A percentile compares a stretch with the other conserved stretches of the same genome.
phyloP scores from a whole-genome alignment of 495 filamentous ascomycete species.

The Xylaria grammica region DNA sequence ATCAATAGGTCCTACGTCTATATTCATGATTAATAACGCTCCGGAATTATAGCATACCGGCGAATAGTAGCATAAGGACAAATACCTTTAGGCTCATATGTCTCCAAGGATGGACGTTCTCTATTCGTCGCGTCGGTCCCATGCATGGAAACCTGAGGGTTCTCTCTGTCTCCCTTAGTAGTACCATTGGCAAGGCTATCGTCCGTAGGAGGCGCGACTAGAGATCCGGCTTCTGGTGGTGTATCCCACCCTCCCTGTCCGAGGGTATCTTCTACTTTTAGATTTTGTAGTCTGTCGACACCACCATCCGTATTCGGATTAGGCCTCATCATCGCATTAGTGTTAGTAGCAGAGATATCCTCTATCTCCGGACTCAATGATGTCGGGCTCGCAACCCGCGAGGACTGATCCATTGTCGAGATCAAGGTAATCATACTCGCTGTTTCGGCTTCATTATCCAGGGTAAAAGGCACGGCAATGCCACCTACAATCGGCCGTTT shows the following conservation, averaged over 20 bases:
- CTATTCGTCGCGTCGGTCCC: no score
- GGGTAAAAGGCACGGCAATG: slow-evolving; percentile 57
- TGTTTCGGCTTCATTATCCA: slow-evolving; percentile 54
- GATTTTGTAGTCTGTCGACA: slow-evolving; percentile 11
- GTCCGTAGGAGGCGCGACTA: slow-evolving; percentile 2
- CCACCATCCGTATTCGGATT: slow-evolving; percentile 23
- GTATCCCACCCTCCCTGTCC: slow-evolving; percentile 7
- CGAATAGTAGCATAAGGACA: no score
- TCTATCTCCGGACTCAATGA: slow-evolving; percentile 24
- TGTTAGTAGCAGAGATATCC: slow-evolving; percentile 17
- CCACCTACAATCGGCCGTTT: slow-evolving; percentile 55
- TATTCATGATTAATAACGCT: slow-evolving; percentile 22
- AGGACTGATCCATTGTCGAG: slow-evolving; percentile 35
- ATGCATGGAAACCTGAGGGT: no score
- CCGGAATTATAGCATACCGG: background rate
- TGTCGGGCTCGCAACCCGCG: slow-evolving; percentile 33
- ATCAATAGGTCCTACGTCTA: slow-evolving; percentile 74
- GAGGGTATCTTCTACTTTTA: background rate
- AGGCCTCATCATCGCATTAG: slow-evolving; percentile 16
- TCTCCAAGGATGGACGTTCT: slow-evolving; percentile 44
- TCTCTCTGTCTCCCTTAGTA: background rate
- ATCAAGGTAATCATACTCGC: slow-evolving; percentile 61
- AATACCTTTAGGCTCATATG: slow-evolving; percentile 77
- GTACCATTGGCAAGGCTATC: slow-evolving; percentile 11
- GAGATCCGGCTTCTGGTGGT: background rate